A percentile compares a stretch with the other conserved stretches of the same genome.
phyloP scores from a whole-genome alignment of 2,329 filamentous ascomycete genomes.

The Periconia macrospinosa region DNA sequence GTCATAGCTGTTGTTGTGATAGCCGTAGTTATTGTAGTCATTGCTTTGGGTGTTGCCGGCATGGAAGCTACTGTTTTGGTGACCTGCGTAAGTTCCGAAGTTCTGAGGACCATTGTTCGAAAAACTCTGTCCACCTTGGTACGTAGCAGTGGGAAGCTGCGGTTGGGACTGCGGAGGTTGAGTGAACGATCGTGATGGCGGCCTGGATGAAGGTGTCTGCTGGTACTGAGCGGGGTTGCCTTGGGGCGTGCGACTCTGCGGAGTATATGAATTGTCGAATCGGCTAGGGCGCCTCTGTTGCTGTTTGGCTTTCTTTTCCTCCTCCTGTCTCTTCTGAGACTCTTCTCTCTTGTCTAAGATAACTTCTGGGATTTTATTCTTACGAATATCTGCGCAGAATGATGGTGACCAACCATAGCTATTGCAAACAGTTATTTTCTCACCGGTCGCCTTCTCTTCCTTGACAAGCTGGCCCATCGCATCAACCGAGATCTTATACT shows the following conservation, averaged over 20 bases:
- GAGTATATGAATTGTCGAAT: constrained; percentile 1
- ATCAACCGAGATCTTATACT: constrained; percentile 61
- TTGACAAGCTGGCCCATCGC: constrained; percentile 70
- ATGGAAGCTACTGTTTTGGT: too few relatives aligned
- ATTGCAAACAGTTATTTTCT: constrained; percentile 67
- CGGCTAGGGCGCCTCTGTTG: constrained; percentile 5
- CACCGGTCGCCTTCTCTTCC: constrained; percentile 68
- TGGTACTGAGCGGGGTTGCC: too few relatives aligned
- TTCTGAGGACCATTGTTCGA: too few relatives aligned
- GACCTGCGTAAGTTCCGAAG: too few relatives aligned
- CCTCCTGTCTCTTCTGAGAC: constrained; percentile 1
- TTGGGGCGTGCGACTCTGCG: too few relatives aligned
- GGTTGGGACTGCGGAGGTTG: too few relatives aligned
- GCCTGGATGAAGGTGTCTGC: too few relatives aligned
- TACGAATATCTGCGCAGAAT: constrained; percentile 81
- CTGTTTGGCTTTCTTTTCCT: neutral
- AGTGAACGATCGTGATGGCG: too few relatives aligned
- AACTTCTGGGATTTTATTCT: constrained; percentile 25
- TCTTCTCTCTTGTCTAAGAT: constrained; percentile 18
- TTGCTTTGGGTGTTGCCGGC: too few relatives aligned
- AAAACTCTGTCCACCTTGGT: too few relatives aligned
- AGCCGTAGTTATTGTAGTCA: neutral
- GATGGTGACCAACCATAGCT: constrained; percentile 86
- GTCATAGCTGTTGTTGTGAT: constrained; percentile 9
- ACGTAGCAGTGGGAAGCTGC: too few relatives aligned